Base-by-base conservation (phyloP, 164 flowering plant species). In the Akebia trifoliata region DNA sequence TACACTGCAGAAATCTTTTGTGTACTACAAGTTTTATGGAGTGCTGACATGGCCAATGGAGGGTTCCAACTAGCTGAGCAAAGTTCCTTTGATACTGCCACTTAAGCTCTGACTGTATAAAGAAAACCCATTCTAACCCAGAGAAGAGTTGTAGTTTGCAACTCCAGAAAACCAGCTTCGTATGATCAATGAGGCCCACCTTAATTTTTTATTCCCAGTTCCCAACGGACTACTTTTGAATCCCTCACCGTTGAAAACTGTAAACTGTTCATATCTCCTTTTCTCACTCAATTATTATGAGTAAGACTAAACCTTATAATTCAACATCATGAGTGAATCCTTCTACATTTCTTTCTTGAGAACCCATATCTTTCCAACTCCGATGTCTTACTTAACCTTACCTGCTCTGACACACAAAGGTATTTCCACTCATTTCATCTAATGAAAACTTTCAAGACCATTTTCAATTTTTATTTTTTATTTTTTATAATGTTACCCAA, bases 171-270 rank as follows among this genome's bases (percentile, higher is more conserved):
- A 34, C 8, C 12, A 14, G 30, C 9, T 20, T 40, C 40, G 12
- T 57, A 63, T 77, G 73, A 62, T 67, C 60, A 66, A 35, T 57
- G 60, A 58, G 69, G 68, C 67, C 76, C 74, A 51, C 60, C 53
- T 35, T 64, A 55, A 47, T 58, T 30, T 65, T 51, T 74, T 68
- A 57, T 55, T 60, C 64, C 65, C 68, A 29, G 51, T 67, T 75
- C 69, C 72, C 72, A 75, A 69, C 59, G 60, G 71, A 67, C 60
- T 46, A 49, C 50, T 55, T 68, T 56, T 51, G 55, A 31, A 64
- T 47, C 35, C 29, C 24, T 56, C 60, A 39, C 43, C 53, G 29
- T 42, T 32, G 45, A 67, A 36, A 32, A 54, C 53, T 26, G 35
- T 58, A 26, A 53, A 58, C 32, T 43, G 24, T 31, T 34, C 46